A percentile compares a stretch with the other conserved stretches of the same genome.
Conservation (phyloP, 2,329 filamentous ascomycete genomes). For the Cercospora berteroae region DNA sequence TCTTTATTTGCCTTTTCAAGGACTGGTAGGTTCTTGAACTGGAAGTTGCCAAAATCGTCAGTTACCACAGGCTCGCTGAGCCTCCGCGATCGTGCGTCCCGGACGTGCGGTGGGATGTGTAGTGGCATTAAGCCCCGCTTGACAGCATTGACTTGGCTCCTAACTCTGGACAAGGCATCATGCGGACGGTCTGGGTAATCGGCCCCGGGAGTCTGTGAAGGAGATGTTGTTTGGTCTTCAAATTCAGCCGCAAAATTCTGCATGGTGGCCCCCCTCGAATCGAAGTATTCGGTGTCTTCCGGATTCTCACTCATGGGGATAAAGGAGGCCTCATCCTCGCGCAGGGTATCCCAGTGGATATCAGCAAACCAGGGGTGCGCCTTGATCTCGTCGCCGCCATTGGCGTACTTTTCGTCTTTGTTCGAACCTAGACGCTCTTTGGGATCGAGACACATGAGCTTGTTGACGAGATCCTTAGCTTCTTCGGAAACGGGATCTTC, state of each 20-base stretch:
- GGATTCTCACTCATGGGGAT: conserved; percentile 89
- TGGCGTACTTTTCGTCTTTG: conserved; percentile 73
- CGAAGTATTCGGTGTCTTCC: conserved; percentile 98
- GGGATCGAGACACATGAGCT: conserved; percentile 80
- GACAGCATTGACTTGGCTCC: conserved; percentile 77
- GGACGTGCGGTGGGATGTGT: conserved; percentile 93
- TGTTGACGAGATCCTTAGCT: conserved; percentile 92
- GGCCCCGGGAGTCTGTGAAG: conserved; percentile 64
- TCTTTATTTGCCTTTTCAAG: conserved; percentile 98
- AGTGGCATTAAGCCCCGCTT: conserved; percentile 93
- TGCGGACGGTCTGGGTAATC: conserved; percentile 90
- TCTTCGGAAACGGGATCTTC: conserved; percentile 73
- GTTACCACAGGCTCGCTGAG: conserved; percentile 84
- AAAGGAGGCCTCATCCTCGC: conserved; percentile 96
- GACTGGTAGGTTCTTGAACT: conserved; percentile 95
- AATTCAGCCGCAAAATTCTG: conserved; percentile 92
- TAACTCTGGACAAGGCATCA: conserved; percentile 85
- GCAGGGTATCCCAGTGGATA: conserved; percentile 82
- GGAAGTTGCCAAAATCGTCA: conserved; percentile 94
- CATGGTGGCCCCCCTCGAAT: conserved; percentile 83
- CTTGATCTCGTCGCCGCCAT: conserved; percentile 87
- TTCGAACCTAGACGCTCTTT: conserved; percentile 81
- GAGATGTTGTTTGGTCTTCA: conserved; percentile 79
- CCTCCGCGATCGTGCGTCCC: conserved; percentile 81
- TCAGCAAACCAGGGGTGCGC: conserved; percentile 84